Percentiles rank a stretch among this genome's conserved stretches.
These are phyloP conservation scores for Rhodofomes roseus DNA, from an alignment of 1,284 basidiomycete species.

Conservation along the genomic window DNA sequence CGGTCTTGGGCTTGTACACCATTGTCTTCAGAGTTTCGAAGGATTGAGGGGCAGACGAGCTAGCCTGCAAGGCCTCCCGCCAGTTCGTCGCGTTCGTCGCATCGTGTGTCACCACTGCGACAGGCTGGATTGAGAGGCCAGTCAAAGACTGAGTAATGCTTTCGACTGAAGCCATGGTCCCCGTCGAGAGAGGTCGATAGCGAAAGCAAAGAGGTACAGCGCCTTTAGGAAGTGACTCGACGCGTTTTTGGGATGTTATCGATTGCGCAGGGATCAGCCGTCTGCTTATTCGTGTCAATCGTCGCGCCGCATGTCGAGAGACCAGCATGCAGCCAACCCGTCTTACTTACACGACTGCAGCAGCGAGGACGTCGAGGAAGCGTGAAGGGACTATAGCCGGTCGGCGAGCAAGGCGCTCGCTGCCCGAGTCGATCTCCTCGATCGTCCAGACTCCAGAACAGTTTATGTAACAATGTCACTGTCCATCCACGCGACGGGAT, in stretches of 20 bases:
- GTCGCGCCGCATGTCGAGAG: background rate
- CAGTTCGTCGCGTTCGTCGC: constrained; percentile 60
- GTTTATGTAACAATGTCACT: too few relatives aligned
- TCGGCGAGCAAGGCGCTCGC: background rate
- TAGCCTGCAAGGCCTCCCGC: constrained; percentile 57
- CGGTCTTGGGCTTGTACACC: constrained; percentile 89
- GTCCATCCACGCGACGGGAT: too few relatives aligned
- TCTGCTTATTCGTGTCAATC: background rate
- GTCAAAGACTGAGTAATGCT: constrained; percentile 37
- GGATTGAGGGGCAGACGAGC: constrained; percentile 44
- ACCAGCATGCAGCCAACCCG: background rate
- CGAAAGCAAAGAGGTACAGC: constrained; percentile 11
- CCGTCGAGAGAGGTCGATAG: constrained; percentile 6
- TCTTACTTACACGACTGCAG: background rate
- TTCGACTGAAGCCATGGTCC: constrained; percentile 31
- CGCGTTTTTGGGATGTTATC: constrained; percentile 29
- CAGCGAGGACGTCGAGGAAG: background rate
- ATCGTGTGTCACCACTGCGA: constrained; percentile 47
- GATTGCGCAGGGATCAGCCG: constrained; percentile 18
- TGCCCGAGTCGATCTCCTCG: background rate
- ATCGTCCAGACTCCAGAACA: background rate
- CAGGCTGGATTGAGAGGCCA: constrained; percentile 50
- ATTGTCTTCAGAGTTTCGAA: constrained; percentile 81
- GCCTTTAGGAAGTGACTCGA: constrained; percentile 31
- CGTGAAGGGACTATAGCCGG: too few relatives aligned